Evolutionary conservation across 768 basidiomycete species (phyloP).

Genomic region (Lactifluus volemus): DNA sequence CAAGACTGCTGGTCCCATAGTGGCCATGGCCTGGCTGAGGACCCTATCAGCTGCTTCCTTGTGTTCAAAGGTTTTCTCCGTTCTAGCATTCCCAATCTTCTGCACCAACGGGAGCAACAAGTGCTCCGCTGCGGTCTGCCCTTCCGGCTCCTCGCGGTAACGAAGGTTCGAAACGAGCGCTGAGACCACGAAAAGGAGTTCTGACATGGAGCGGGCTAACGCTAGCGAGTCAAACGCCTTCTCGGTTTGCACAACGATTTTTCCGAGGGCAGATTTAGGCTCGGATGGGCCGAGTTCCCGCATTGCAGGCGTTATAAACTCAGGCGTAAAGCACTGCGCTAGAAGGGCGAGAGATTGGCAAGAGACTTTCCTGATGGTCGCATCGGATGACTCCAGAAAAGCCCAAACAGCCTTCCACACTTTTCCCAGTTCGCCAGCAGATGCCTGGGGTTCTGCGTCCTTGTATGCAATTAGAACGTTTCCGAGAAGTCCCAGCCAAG

Average conservation of each 20-base stretch:
- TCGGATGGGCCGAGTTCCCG: constrained; percentile 34
- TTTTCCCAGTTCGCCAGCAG: constrained; percentile 44
- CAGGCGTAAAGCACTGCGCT: constrained; percentile 60
- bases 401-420: constrained; percentile 72
- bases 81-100: constrained; percentile 64
- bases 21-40: constrained; percentile 71
- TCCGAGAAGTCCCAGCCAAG: constrained; percentile 75
- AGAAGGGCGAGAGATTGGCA: constrained; percentile 55
- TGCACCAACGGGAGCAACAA: constrained; percentile 62
- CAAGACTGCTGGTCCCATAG: constrained; percentile 77
- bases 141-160: constrained; percentile 34
- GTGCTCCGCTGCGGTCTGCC: constrained; percentile 55
- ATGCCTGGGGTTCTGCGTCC: constrained; percentile 39
- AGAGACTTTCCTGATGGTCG: constrained; percentile 50
- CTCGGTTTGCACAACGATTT: constrained; percentile 52
- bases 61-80: constrained; percentile 78
- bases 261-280: constrained; percentile 47
- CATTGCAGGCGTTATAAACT: constrained; percentile 47
- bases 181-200: constrained; percentile 65
- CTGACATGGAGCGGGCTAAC: constrained; percentile 68
- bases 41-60: constrained; percentile 81
- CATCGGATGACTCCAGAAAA: constrained; percentile 66
- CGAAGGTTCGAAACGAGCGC: constrained; percentile 59
- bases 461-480: constrained; percentile 62
- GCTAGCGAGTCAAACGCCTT: constrained; percentile 66